phyloP scores from a whole-genome alignment of 2,329 filamentous ascomycete genomes.

The Chrysoporthe puriensis region DNA sequence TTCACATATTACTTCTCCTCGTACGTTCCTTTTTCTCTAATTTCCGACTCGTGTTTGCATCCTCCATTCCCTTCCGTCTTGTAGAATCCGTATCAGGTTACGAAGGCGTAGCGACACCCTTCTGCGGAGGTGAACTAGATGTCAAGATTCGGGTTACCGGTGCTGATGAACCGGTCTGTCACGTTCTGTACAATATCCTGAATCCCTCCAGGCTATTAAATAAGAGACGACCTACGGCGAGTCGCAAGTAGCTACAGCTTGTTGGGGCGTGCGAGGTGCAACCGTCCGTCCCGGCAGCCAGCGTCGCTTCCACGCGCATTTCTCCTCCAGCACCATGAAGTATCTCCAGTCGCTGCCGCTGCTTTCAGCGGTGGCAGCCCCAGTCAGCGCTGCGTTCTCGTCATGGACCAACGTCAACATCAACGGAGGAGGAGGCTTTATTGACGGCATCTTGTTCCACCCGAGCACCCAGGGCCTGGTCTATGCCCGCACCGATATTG shows the following conservation, averaged over 20 bases:
- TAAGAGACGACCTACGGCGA: neutral
- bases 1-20: conserved; percentile 5
- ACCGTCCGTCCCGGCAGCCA: neutral
- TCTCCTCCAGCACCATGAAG: conserved; percentile 23
- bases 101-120: neutral
- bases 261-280: neutral
- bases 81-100: neutral
- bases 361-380: conserved; percentile 33
- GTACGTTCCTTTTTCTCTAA: neutral
- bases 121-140: neutral
- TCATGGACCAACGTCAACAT: conserved; percentile 42
- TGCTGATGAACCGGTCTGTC: neutral
- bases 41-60: neutral
- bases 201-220: neutral
- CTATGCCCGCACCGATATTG: conserved; percentile 61
- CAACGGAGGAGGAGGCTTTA: conserved; percentile 61
- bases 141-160: neutral
- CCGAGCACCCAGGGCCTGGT: conserved; percentile 53
- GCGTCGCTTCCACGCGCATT: neutral
- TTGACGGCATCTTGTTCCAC: conserved; percentile 61
- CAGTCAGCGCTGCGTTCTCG: conserved; percentile 34
- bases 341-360: conserved; percentile 30
- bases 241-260: too few species aligned
- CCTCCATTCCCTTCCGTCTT: neutral
- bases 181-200: neutral